Conservation (phyloP, 2,329 filamentous ascomycete genomes). For the Sclerotiophoma versabilis region DNA sequence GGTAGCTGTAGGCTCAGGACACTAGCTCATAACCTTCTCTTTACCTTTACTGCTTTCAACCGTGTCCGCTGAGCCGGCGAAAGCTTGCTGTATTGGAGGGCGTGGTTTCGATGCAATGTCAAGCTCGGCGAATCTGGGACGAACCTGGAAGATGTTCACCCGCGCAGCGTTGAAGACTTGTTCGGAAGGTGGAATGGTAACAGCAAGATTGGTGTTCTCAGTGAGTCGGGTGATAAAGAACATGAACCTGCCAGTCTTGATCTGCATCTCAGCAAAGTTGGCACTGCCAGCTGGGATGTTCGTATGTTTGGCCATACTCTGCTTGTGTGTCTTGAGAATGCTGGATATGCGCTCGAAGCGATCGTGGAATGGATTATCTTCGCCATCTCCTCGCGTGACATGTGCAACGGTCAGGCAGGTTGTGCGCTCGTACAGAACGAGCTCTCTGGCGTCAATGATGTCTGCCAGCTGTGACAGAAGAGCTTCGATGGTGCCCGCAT, state of each 20-base stretch:
- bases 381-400: slow-evolving; percentile 78
- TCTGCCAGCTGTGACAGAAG: slow-evolving; percentile 83
- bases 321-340: slow-evolving; percentile 98
- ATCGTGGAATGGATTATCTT: slow-evolving; percentile 85
- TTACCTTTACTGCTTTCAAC: slow-evolving; percentile 31
- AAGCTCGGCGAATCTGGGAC: slow-evolving; percentile 77
- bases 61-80: slow-evolving; percentile 43
- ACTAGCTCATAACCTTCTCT: slow-evolving; percentile 19
- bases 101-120: slow-evolving; percentile 55
- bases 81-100: slow-evolving; percentile 47
- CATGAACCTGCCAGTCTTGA: slow-evolving; percentile 83
- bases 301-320: slow-evolving; percentile 75
- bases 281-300: slow-evolving; percentile 81
- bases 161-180: slow-evolving; percentile 89
- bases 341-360: slow-evolving; percentile 95
- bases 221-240: slow-evolving; percentile 96
- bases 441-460: slow-evolving; percentile 89
- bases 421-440: slow-evolving; percentile 92
- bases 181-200: slow-evolving; percentile 89
- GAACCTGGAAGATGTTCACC: slow-evolving; percentile 86
- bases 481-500: slow-evolving; percentile 84
- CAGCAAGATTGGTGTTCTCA: slow-evolving; percentile 95
- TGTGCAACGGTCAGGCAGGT: slow-evolving; percentile 97
- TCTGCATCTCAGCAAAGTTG: slow-evolving; percentile 81
- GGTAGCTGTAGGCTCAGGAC: not conserved